phyloP scores from a whole-genome alignment of 495 filamentous ascomycete species.

The Hyaloscypha finlandica region DNA sequence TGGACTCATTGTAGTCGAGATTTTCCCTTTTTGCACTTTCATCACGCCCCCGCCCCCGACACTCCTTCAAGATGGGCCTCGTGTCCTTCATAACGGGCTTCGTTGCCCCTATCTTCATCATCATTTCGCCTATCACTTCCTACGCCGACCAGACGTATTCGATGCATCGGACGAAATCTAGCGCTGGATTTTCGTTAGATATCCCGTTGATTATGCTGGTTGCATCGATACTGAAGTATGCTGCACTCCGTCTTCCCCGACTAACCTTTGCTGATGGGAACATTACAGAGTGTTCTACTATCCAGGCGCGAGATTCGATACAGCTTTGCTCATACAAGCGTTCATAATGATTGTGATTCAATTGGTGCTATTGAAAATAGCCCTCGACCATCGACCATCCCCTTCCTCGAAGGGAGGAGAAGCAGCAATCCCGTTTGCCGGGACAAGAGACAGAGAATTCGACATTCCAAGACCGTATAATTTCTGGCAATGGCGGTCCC shows the following conservation, averaged over 20 bases:
- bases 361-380: conserved; percentile 80
- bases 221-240: conserved; percentile 85
- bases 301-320: conserved; percentile 83
- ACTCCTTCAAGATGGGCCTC: conserved; percentile 31
- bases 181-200: conserved; percentile 82
- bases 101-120: conserved; percentile 61
- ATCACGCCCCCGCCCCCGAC: not conserved
- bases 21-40: not conserved
- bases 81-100: conserved; percentile 42
- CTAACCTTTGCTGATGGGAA: not conserved
- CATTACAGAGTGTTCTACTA: conserved; percentile 82
- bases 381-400: conserved; percentile 82
- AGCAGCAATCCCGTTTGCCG: conserved; percentile 55
- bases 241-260: conserved; percentile 10
- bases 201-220: conserved; percentile 98
- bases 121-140: conserved; percentile 81
- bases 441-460: conserved; percentile 53
- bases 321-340: conserved; percentile 79
- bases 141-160: conserved; percentile 91
- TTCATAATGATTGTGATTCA: conserved; percentile 86
- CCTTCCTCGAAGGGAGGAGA: conserved; percentile 57
- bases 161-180: conserved; percentile 79
- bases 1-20: conserved; percentile 15
- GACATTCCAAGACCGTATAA: conserved; percentile 68
- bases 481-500: conserved; percentile 92